Base-by-base conservation (phyloP, 306 rosid genomes). In the Quercus rubra region DNA sequence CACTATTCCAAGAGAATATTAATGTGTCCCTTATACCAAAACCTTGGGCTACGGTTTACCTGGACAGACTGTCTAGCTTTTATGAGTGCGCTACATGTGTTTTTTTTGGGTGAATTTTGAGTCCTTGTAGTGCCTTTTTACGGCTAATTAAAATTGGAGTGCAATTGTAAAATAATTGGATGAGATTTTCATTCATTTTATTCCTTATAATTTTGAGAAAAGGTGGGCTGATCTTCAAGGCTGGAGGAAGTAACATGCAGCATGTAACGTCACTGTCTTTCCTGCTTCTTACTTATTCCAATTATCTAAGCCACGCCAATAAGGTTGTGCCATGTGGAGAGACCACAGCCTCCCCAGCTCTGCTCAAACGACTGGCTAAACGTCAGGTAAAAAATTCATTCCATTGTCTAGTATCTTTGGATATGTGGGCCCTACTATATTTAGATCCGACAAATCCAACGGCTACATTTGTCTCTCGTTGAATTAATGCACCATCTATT, bases 201-300 rank as follows among this genome's bases (percentile, higher is more conserved):
- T 64, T 78, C 56, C 7, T 49, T 33, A 38, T 75, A 1, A 21
- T 31, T 55, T 27, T 52, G 49, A 69, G 21, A 74, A 71, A 76
- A 96, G 99, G 99, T 84, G 99, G 98, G 8, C 87, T 96, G 82
- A 90, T 96, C 74, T 90, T 89, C 87, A 96, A 96, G 89, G 91
- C 97, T 31, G 98, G 98, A 82, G 97, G 97, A 15, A 91, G 97
- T 75, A 96, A 96, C 97, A 93, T 96, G 99, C 99, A 96, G 84
- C 98, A 95, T 83, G 99, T 95, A 63, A 95, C 99, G 41, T 93
- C 98, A 13, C 79, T 95, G 33, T 93, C 99, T 35, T 95, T 95
- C 90, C 86, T 95, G 15, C 87, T 95, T 3, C 78, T 93, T 55
- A 85, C 94, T 35, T 95, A 93, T 84, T 93, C 97, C 55, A 95